Evolutionary conservation across 2,329 filamentous ascomycete species (phyloP), one percentile per base, ranked within the genome.

Genomic region (Coniochaeta prunicola): DNA sequence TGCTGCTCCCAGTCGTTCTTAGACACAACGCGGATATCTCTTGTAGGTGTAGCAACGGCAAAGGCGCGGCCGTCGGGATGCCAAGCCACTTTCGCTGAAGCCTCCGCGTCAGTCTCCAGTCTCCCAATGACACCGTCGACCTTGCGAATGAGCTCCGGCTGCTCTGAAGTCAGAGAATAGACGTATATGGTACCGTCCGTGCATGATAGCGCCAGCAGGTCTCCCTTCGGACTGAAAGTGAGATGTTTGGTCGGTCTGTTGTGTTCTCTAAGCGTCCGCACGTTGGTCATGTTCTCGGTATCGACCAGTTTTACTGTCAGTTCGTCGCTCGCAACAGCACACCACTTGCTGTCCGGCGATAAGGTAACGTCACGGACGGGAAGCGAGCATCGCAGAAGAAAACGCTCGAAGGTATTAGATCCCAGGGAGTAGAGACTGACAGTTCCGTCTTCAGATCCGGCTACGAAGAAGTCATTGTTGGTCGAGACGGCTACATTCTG

Each of bases 321-420:
- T 72, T 99, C 94, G 71, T 97, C 96, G 79, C 92, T 97, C n/a
- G 92, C 92, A 28, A 97, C 91, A 31, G 94, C 94, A 64, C 88
- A 90, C 92, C 92, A 97, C 67, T 90, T 83, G 0, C 84, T 82
- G 70, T 97, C 90, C 1, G 85, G 83, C 2, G 91, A 92, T 15
- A 99, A 77, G 4, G 90, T 87, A 57, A 99, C 79, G 71, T 97
- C 92, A 67, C 94, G 85, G 33, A 97, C 85, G 0, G 94, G 91
- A 2, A 97, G 77, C n/a, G 91, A 87, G 59, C 88, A 90, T 63
- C 94, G 87, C 28, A 92, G 82, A 56, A 99, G 82, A 64, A 96
- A 89, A 60, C 88, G 87, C 62, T 96, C 90, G 74, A 96, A 91
- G 30, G 79, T 73, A 67, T 87, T 87, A 2, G 84, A 85, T 59